phyloP scores from a whole-genome alignment of 345 rosid genomes.

The Euphorbia pulcherrima region DNA sequence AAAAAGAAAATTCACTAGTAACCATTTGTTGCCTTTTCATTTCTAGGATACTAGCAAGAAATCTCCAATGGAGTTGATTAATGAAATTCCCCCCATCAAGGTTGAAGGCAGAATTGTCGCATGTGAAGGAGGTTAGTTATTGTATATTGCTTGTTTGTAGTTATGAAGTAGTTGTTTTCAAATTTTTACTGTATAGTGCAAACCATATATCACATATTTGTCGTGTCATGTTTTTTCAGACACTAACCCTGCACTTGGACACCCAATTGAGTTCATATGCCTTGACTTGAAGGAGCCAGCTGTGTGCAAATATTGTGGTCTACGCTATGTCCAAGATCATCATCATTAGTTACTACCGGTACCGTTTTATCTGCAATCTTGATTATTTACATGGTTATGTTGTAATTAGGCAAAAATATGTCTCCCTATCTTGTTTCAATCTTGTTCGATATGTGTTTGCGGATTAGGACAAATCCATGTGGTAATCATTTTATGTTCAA shows the following conservation, averaged over 20 bases:
- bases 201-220: too few species aligned
- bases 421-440: background rate
- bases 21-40: background rate
- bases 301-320: constrained; percentile 94
- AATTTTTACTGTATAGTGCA: background rate
- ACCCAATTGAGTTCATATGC: constrained; percentile 96
- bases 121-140: constrained; percentile 87
- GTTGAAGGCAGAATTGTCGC: constrained; percentile 94
- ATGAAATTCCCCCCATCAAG: constrained; percentile 94
- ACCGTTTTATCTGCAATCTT: background rate
- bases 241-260: constrained; percentile 79
- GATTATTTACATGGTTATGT: background rate
- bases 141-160: background rate
- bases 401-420: background rate
- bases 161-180: background rate
- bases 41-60: constrained; percentile 80
- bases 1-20: background rate
- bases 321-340: constrained; percentile 86
- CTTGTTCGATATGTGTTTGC: background rate
- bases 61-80: constrained; percentile 97
- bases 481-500: background rate
- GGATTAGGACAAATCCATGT: constrained; percentile 5
- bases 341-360: constrained; percentile 55
- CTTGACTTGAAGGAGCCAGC: constrained; percentile 85
- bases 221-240: too few species aligned